Conservation (phyloP, 306 rosid genomes). For the Cicer cuneatum region DNA sequence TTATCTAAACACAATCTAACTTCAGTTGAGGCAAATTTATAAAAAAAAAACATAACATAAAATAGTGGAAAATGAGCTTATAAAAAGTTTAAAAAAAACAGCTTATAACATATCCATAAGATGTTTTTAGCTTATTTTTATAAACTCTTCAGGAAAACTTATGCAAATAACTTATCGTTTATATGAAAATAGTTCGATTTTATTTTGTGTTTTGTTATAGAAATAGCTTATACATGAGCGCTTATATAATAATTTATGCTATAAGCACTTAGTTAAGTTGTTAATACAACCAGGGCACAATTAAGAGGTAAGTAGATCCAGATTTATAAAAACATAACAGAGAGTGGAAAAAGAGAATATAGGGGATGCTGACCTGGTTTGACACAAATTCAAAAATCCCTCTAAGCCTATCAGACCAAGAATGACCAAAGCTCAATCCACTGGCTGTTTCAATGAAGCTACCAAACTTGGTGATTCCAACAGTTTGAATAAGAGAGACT, state of each 20-base stretch:
- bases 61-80: background rate
- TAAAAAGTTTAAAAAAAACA: background rate
- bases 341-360: background rate
- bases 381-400: conserved; percentile 39
- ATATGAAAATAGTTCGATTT: no score
- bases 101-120: no score
- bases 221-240: no score
- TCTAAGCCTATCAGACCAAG: conserved; percentile 53
- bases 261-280: no score
- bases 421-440: conserved; percentile 55
- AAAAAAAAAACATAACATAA: background rate
- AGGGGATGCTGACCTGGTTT: conserved; percentile 58
- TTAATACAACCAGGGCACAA: no score
- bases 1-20: no score
- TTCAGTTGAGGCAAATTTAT: background rate
- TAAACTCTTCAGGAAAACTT: no score
- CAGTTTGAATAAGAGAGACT: conserved; percentile 66
- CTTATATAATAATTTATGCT: no score
- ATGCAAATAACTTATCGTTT: no score
- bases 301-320: no score
- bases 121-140: no score
- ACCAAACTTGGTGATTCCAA: conserved; percentile 66
- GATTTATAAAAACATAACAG: background rate
- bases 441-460: conserved; percentile 67
- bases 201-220: no score